Evolutionary conservation across 1,284 basidiomycete species (phyloP).

Genomic region (Singerocomus rubriflavus): DNA sequence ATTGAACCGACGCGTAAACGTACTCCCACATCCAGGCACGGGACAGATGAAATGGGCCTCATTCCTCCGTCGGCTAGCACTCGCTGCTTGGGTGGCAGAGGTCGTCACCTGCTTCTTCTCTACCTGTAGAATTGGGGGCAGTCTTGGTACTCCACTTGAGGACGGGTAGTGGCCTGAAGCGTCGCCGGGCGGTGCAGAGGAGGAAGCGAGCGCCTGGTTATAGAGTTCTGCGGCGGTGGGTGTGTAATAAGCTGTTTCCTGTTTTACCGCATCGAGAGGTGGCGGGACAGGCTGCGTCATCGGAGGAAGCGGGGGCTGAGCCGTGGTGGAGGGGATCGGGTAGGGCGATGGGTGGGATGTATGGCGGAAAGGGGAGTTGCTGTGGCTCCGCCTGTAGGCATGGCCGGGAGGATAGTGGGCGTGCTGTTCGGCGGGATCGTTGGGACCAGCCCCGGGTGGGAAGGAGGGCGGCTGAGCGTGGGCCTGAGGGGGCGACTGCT

Average conservation of each 20-base stretch:
- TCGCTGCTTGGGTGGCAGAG: constrained; percentile 90
- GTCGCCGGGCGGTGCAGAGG: constrained; percentile 23
- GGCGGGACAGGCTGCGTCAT: constrained; percentile 17
- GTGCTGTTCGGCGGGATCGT: constrained; percentile 32
- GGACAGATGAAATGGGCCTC: constrained; percentile 92
- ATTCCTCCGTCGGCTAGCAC: constrained; percentile 83
- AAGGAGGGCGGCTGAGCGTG: constrained; percentile 30
- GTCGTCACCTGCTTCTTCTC: constrained; percentile 94
- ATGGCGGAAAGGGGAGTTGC: constrained; percentile 36
- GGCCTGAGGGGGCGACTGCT: constrained; percentile 25
- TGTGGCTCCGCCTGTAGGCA: constrained; percentile 35
- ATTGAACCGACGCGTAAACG: constrained; percentile 88
- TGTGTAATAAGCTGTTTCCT: constrained; percentile 38
- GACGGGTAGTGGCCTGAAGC: constrained; percentile 50
- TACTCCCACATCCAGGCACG: constrained; percentile 92
- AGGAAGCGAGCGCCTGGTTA: constrained; percentile 39
- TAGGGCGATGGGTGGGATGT: constrained; percentile 36
- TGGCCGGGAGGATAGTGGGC: constrained; percentile 33
- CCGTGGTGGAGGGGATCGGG: constrained; percentile 39
- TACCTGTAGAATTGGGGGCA: constrained; percentile 81
- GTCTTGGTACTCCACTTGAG: constrained; percentile 54
- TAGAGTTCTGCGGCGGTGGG: constrained; percentile 48
- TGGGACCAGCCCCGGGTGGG: constrained; percentile 34
- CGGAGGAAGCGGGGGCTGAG: constrained; percentile 24
- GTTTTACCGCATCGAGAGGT: constrained; percentile 22